Conservation (phyloP, 2,329 filamentous ascomycete genomes). For the Claviceps spartinae region DNA sequence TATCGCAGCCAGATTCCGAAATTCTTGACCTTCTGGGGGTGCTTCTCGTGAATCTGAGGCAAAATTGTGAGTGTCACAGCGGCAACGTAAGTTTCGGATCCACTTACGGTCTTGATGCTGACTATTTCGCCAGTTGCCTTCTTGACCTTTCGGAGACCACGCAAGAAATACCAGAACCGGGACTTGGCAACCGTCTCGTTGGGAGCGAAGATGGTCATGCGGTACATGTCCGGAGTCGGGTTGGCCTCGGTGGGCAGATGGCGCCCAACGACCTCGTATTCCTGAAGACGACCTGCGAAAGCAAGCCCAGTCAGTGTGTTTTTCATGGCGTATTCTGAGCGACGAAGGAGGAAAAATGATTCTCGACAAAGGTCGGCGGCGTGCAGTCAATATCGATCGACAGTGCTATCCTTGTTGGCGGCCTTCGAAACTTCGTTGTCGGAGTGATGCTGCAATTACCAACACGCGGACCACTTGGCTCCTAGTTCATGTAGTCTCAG, state of each 20-base stretch:
- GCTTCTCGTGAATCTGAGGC: constrained; percentile 88
- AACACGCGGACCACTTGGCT: background rate
- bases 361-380: background rate
- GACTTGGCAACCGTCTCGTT: constrained; percentile 98
- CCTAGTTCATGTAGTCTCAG: background rate
- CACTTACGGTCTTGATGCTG: constrained; percentile 75
- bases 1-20: constrained; percentile 99
- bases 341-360: background rate
- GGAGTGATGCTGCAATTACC: background rate
- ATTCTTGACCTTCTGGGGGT: constrained; percentile 99
- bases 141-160: constrained; percentile 99
- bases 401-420: too few species aligned
- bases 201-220: constrained; percentile 99
- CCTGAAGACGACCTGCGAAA: constrained; percentile 83
- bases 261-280: constrained; percentile 99
- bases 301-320: constrained; percentile 1
- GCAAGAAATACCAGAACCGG: constrained; percentile 99
- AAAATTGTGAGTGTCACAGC: constrained; percentile 5
- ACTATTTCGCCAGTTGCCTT: constrained; percentile 99
- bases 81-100: background rate
- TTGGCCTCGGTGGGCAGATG: constrained; percentile 96
- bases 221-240: constrained; percentile 96
- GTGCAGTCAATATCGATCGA: background rate
- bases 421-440: background rate
- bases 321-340: background rate